A percentile compares a stretch with the other conserved stretches of the same genome.
phyloP scores from a whole-genome alignment of 305 asterid genomes.

The Euphrasia arctica region DNA sequence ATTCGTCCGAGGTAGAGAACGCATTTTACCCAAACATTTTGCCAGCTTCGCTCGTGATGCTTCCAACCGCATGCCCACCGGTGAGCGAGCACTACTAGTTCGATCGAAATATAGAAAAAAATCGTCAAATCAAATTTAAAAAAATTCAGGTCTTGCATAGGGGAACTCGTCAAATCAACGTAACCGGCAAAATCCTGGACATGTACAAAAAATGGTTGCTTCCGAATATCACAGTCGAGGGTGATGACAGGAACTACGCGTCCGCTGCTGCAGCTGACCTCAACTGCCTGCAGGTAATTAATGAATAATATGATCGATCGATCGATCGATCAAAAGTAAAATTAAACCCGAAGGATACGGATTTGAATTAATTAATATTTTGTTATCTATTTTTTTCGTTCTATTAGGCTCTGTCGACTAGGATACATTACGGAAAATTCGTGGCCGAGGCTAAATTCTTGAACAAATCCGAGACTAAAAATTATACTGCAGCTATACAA shows the following conservation, averaged over 20 bases:
- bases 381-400: background rate
- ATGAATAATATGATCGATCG: background rate
- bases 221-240: slow-evolving; percentile 48
- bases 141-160: slow-evolving; percentile 55
- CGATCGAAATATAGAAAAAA: background rate
- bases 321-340: background rate
- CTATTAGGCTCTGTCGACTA: slow-evolving; percentile 63
- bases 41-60: slow-evolving; percentile 42
- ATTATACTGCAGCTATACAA: no score
- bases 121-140: background rate
- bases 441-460: slow-evolving; percentile 80
- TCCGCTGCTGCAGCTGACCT: slow-evolving; percentile 58
- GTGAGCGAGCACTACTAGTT: slow-evolving; percentile 29
- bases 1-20: slow-evolving; percentile 57
- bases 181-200: slow-evolving; percentile 51
- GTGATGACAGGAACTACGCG: slow-evolving; percentile 45
- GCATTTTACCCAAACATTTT: slow-evolving; percentile 47
- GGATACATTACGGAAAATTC: slow-evolving; percentile 79
- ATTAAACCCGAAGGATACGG: background rate
- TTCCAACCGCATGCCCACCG: slow-evolving; percentile 19
- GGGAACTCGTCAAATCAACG: slow-evolving; percentile 48
- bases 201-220: slow-evolving; percentile 47
- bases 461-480: no score
- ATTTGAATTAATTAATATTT: background rate
- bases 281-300: slow-evolving; percentile 64